These are phyloP conservation scores for Bacidia gigantensis DNA, from an alignment of 495 filamentous ascomycete genomes.

Conservation along the genomic window DNA sequence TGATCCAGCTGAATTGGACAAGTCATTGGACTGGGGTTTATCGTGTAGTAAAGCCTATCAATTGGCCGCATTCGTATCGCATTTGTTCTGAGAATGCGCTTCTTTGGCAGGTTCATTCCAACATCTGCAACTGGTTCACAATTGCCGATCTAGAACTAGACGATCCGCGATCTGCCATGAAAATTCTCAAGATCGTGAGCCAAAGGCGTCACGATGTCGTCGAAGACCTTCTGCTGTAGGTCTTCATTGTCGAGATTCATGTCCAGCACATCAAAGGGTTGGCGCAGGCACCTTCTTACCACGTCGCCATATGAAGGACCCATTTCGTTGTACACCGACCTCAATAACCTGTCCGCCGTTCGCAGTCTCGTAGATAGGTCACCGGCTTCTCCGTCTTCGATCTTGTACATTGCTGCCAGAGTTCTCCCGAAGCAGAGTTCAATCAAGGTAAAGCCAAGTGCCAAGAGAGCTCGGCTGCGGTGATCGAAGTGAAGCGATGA, in stretches of 20 bases:
- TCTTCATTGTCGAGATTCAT: conserved; percentile 17
- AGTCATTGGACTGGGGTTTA: no score
- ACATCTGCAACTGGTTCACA: no score
- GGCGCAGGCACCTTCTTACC: conserved; percentile 22
- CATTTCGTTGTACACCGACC: conserved; percentile 19
- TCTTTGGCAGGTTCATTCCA: no score
- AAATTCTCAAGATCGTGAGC: background rate
- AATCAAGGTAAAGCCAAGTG: conserved; percentile 23
- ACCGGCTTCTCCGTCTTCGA: conserved; percentile 18
- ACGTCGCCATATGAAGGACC: conserved; percentile 22
- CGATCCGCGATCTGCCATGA: background rate
- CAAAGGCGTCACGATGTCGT: conserved; percentile 14
- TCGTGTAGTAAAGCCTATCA: no score
- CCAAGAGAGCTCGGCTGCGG: conserved; percentile 20
- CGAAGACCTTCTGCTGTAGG: conserved; percentile 19
- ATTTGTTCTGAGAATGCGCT: no score
- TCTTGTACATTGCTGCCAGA: conserved; percentile 14
- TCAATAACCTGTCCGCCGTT: conserved; percentile 17
- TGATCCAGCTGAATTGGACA: no score
- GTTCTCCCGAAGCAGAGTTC: conserved; percentile 26
- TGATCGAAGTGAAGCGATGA: conserved; percentile 5
- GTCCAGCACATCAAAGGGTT: conserved; percentile 17
- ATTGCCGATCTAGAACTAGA: no score
- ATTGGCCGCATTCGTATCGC: no score
- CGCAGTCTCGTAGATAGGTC: conserved; percentile 17